Conservation (phyloP, 2,329 filamentous ascomycete species). For the Trichocomaceae sp. region DNA sequence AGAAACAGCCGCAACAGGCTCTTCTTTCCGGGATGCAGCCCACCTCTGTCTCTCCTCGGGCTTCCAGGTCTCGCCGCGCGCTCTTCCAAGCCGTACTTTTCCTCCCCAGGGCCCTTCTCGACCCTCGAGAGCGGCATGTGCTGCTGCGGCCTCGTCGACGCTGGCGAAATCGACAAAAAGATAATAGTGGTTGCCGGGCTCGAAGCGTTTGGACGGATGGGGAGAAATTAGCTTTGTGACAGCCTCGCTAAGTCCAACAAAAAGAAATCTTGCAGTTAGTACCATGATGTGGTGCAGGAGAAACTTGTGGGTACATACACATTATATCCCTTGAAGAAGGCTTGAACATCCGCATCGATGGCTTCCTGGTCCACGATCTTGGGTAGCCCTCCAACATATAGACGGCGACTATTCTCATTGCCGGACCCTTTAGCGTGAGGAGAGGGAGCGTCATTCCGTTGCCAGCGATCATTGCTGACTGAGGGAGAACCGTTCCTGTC, state of each 20-base stretch:
- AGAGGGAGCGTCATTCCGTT: slow-evolving; percentile 31
- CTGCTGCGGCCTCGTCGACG: slow-evolving; percentile 48
- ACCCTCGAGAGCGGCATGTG: slow-evolving; percentile 42
- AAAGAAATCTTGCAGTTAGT: neutral
- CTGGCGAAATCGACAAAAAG: slow-evolving; percentile 60
- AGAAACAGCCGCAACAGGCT: slow-evolving; percentile 6
- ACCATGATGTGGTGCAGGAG: neutral
- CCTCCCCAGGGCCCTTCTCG: slow-evolving; percentile 36
- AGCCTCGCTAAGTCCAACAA: slow-evolving; percentile 28
- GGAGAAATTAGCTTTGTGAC: slow-evolving; percentile 53
- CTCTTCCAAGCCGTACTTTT: slow-evolving; percentile 34
- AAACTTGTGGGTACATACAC: slow-evolving; percentile 29
- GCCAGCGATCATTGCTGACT: slow-evolving; percentile 38
- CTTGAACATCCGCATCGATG: slow-evolving; percentile 37
- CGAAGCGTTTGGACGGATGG: slow-evolving; percentile 49
- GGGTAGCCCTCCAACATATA: slow-evolving; percentile 45
- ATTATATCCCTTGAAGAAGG: slow-evolving; percentile 40
- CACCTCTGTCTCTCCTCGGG: slow-evolving; percentile 23
- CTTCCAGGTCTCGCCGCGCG: slow-evolving; percentile 32
- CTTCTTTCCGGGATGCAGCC: slow-evolving; percentile 7
- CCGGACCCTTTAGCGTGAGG: slow-evolving; percentile 26
- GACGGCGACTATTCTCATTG: slow-evolving; percentile 35
- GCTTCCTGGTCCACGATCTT: slow-evolving; percentile 37
- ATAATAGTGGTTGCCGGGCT: slow-evolving; percentile 54
- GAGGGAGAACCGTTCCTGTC: slow-evolving; percentile 12